Base-by-base conservation (phyloP, 2,329 filamentous ascomycete species). In the Epicoccum sorghinum region DNA sequence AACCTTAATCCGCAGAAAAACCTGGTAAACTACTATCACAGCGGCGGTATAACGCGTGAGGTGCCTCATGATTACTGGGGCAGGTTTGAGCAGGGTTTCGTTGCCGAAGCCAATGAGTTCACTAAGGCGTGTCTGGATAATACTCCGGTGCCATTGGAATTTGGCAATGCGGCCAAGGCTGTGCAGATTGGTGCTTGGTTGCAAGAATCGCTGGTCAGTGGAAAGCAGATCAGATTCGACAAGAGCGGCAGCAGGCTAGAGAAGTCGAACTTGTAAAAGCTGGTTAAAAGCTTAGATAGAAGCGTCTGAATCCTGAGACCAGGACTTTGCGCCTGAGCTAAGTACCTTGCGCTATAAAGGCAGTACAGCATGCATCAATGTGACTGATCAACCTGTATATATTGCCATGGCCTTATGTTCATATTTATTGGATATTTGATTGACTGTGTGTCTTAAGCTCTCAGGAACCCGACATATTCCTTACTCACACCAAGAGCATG, bases 51-150 rank as follows among this genome's bases (percentile, higher is more conserved):
- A 23, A 76, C 81, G 10, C 78, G 83, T 30, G 83, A 88, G 69
- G 81, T 87, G n/a, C 83, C 85, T 0, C 75, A 78, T 35, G 79
- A 84, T 58, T 89, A 87, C 68, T 88, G 85, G 66, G 86, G 82
- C 36, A 75, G 86, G 0, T 89, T 89, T 64, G 79, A 83, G 59
- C 73, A 83, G 24, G 86, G 86, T 0, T 89, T 88, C 66, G 81
- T 86, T 13, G 81, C 75, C 10, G 85, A 89, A 72, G 81, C 82
- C 5, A 83, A 85, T 51, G 84, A 88, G 70, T 89, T 88, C 59
- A 84, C 84, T 0, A 82, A 80, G 9, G 78, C 77, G 12, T 83
- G 84, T 52, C 70, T 89, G 45, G 83, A 88, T 57, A 73, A 82
- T 58, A 82, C 32, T 13, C 61, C 69, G 2, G 60, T 78, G 29